These are phyloP conservation scores for Hyaloscypha hepaticicola DNA, from an alignment of 495 filamentous ascomycete genomes.

Conservation along the genomic window DNA sequence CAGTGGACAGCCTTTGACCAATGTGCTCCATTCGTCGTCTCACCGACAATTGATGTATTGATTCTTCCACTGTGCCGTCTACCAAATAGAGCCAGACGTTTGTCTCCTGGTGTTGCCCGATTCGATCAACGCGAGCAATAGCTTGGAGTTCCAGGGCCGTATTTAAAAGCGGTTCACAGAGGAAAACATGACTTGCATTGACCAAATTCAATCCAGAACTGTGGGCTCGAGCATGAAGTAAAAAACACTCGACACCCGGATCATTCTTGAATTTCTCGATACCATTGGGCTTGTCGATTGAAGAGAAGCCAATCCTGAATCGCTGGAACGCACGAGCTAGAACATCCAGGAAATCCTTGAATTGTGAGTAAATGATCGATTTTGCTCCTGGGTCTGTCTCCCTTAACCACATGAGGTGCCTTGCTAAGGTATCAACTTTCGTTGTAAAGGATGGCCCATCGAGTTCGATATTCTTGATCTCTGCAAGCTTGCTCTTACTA, in stretches of 20 bases:
- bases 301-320: slow-evolving; percentile 69
- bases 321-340: slow-evolving; percentile 63
- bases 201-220: slow-evolving; percentile 86
- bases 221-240: slow-evolving; percentile 85
- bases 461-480: slow-evolving; percentile 83
- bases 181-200: slow-evolving; percentile 89
- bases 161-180: slow-evolving; percentile 92
- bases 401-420: slow-evolving; percentile 83
- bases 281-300: slow-evolving; percentile 59
- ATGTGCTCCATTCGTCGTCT: slow-evolving; percentile 75
- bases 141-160: slow-evolving; percentile 91
- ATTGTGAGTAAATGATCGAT: slow-evolving; percentile 90
- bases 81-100: slow-evolving; percentile 96
- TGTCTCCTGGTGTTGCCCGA: slow-evolving; percentile 82
- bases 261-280: slow-evolving; percentile 74
- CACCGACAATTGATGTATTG: slow-evolving; percentile 84
- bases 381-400: slow-evolving; percentile 84
- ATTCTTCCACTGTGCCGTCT: slow-evolving; percentile 83
- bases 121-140: slow-evolving; percentile 90
- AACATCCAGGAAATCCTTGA: slow-evolving; percentile 73
- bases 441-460: slow-evolving; percentile 72
- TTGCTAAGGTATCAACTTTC: slow-evolving; percentile 80
- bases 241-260: slow-evolving; percentile 74
- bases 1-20: slow-evolving; percentile 41
- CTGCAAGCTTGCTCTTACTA: slow-evolving; percentile 61